Conservation (phyloP, 768 basidiomycete genomes). For the Chiua virens region DNA sequence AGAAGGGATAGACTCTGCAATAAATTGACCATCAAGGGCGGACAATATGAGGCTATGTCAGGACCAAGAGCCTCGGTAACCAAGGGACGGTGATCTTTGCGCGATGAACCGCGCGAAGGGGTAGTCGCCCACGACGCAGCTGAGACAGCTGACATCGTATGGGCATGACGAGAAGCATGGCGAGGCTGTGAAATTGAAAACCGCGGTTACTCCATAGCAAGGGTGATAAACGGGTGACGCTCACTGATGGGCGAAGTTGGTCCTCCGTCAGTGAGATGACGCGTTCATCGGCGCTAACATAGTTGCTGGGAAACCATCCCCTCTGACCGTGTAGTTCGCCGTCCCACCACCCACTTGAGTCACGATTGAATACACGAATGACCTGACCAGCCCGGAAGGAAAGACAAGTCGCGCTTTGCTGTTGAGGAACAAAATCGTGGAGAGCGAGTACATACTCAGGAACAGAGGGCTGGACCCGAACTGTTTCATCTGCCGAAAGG, state of each 20-base stretch:
- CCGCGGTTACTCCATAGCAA: neutral
- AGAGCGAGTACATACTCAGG: slow-evolving; percentile 85
- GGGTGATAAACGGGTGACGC: slow-evolving; percentile 20
- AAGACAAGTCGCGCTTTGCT: slow-evolving; percentile 76
- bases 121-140: slow-evolving; percentile 54
- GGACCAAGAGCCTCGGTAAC: slow-evolving; percentile 45
- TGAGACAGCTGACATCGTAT: slow-evolving; percentile 52
- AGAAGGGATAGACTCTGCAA: slow-evolving; percentile 84
- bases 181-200: slow-evolving; percentile 24
- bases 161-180: slow-evolving; percentile 44
- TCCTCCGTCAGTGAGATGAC: slow-evolving; percentile 54
- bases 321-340: slow-evolving; percentile 86
- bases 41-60: slow-evolving; percentile 64
- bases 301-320: slow-evolving; percentile 99
- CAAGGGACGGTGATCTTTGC: slow-evolving; percentile 44
- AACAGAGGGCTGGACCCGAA: slow-evolving; percentile 36
- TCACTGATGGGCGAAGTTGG: slow-evolving; percentile 46
- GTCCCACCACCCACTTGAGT: slow-evolving; percentile 97
- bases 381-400: slow-evolving; percentile 88
- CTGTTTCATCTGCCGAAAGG: slow-evolving; percentile 48
- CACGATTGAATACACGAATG: slow-evolving; percentile 86
- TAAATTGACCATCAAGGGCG: slow-evolving; percentile 79
- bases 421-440: slow-evolving; percentile 83
- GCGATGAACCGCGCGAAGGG: slow-evolving; percentile 38
- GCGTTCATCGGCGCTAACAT: slow-evolving; percentile 69